Conservation (phyloP, 2,329 filamentous ascomycete genomes). For the Aureobasidium uvarum region DNA sequence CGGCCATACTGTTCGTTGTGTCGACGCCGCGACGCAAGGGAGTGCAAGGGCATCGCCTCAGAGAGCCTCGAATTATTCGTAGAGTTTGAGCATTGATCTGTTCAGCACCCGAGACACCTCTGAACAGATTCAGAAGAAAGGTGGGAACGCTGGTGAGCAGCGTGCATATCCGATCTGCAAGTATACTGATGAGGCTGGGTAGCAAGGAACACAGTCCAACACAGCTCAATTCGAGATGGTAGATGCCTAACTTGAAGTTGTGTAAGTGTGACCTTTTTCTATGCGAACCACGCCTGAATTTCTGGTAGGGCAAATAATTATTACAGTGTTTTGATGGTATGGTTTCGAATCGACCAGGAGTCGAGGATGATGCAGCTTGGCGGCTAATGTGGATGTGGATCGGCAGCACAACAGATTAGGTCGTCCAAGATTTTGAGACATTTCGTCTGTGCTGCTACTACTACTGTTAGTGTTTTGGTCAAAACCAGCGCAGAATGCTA, state of each 20-base stretch:
- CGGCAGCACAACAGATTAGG: slow-evolving; percentile 18
- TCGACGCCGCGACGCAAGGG: not conserved
- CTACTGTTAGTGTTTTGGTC: not conserved
- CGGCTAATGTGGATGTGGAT: slow-evolving; percentile 8
- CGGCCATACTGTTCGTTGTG: not conserved
- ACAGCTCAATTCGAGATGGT: not conserved
- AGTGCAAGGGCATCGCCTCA: not conserved
- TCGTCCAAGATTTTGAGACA: not conserved
- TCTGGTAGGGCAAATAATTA: not conserved
- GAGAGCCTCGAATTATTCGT: not conserved
- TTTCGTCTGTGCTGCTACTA: slow-evolving; percentile 10
- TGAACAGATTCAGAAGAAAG: not conserved
- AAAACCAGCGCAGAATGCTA: not conserved
- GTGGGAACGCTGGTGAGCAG: not conserved
- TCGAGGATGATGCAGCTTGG: slow-evolving; percentile 13
- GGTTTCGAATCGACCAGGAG: not conserved
- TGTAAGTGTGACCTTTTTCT: not conserved
- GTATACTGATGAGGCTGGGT: not conserved
- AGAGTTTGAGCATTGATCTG: not conserved
- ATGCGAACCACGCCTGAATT: not conserved
- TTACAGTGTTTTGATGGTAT: not conserved
- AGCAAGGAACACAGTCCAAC: not conserved
- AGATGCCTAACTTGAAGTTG: not conserved
- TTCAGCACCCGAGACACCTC: not conserved
- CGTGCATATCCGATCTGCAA: slow-evolving; percentile 15